Evolutionary conservation across 2,329 filamentous ascomycete genomes (phyloP).

Genomic region (Waltergamsia citrina): DNA sequence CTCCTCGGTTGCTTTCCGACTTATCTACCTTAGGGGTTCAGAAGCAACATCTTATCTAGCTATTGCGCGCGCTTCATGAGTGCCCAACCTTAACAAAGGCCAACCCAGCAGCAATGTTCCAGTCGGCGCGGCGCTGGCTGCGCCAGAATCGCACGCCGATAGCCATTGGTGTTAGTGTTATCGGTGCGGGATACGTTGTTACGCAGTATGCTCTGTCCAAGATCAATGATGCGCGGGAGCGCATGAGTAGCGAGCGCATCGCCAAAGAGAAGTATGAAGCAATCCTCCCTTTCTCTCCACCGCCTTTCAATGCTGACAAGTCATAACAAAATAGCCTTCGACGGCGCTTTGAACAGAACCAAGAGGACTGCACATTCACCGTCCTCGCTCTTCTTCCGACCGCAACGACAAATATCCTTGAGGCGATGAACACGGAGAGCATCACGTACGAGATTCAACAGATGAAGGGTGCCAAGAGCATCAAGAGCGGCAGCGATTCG

Average conservation of each 20-base stretch:
- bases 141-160: constrained; percentile 85
- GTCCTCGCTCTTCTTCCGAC: constrained; percentile 93
- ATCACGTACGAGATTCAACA: constrained; percentile 91
- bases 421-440: constrained; percentile 81
- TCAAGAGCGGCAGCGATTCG: constrained; percentile 43
- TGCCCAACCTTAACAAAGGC: neutral
- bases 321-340: constrained; percentile 54
- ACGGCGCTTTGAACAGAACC: constrained; percentile 95
- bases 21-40: no score
- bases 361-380: constrained; percentile 97
- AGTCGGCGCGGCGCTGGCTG: constrained; percentile 80
- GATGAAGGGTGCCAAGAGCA: constrained; percentile 62
- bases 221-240: constrained; percentile 86
- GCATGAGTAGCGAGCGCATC: constrained; percentile 92
- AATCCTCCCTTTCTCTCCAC: neutral
- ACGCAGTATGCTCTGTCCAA: constrained; percentile 89
- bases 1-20: no score
- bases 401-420: constrained; percentile 79
- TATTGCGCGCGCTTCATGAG: neutral
- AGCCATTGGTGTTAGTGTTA: constrained; percentile 76
- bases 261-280: constrained; percentile 81
- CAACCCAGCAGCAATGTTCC: constrained; percentile 38
- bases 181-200: constrained; percentile 84
- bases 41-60: no score
- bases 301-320: neutral